Percentiles rank a stretch among this genome's conserved stretches.
phyloP scores from a whole-genome alignment of 495 filamentous ascomycete genomes.

The Chaetomium cochliodes region DNA sequence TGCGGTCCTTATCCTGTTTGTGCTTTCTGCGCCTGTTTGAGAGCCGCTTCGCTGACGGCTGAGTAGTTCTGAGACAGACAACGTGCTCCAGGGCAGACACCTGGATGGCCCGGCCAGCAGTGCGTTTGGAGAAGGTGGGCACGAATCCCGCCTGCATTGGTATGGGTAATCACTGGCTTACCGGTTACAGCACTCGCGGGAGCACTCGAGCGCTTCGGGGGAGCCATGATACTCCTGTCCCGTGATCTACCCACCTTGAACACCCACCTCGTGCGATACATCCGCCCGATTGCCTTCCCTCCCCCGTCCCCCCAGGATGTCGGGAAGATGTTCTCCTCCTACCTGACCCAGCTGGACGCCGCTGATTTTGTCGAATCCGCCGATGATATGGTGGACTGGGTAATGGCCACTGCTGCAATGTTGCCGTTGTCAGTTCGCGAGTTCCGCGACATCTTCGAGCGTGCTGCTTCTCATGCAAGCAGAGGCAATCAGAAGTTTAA shows the following conservation, averaged over 20 bases:
- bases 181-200: neutral
- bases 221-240: constrained; percentile 3
- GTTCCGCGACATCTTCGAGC: neutral
- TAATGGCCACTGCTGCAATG: neutral
- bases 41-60: neutral
- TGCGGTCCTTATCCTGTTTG: neutral
- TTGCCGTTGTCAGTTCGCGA: neutral
- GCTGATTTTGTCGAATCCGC: neutral
- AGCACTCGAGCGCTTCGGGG: neutral
- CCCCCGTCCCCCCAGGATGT: neutral
- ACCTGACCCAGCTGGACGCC: neutral
- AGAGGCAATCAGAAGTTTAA: neutral
- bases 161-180: neutral
- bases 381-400: neutral
- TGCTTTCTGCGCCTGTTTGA: neutral
- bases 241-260: neutral
- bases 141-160: neutral
- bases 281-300: neutral
- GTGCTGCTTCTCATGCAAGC: neutral
- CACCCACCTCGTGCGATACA: neutral
- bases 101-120: neutral
- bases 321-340: neutral
- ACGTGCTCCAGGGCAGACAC: neutral
- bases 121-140: neutral
- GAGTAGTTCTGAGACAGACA: neutral